Evolutionary conservation across 805 yeast species (phyloP).

Genomic region (Candida parachauliodes): DNA sequence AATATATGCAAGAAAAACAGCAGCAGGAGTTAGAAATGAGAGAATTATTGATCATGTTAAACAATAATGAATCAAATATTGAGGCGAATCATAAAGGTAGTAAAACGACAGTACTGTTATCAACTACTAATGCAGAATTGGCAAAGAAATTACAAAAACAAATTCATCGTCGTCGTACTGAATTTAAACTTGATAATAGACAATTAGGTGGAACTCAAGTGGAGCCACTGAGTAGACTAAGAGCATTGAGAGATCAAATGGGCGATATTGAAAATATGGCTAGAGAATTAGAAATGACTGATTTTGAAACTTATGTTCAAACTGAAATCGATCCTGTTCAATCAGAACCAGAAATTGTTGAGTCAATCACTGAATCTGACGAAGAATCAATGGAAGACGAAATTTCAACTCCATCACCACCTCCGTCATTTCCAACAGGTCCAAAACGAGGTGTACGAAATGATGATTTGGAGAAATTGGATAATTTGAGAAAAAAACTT

Average conservation of each 20-base stretch:
- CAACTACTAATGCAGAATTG: constrained; percentile 33
- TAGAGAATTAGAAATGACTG: constrained; percentile 78
- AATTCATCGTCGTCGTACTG: constrained; percentile 45
- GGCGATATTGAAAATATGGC: constrained; percentile 83
- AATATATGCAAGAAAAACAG: constrained; percentile 62
- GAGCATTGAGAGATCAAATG: constrained; percentile 78
- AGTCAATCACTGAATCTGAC: constrained; percentile 15
- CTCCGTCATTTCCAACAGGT: too few species aligned
- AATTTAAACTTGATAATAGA: constrained; percentile 42
- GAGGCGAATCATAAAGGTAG: constrained; percentile 25
- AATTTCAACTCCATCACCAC: constrained; percentile 11
- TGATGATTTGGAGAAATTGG: constrained; percentile 55
- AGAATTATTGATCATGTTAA: constrained; percentile 62
- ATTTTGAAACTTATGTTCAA: constrained; percentile 49
- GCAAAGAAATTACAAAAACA: constrained; percentile 41
- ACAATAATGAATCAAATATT: constrained; percentile 35
- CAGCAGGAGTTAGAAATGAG: constrained; percentile 75
- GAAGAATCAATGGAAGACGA: constrained; percentile 17
- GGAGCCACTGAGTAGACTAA: constrained; percentile 74
- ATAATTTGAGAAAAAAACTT: constrained; percentile 52
- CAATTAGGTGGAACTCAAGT: constrained; percentile 45
- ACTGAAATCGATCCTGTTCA: constrained; percentile 9
- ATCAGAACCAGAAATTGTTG: constrained; percentile 18
- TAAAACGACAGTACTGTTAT: constrained; percentile 34
- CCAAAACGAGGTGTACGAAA: constrained; percentile 39